Evolutionary conservation across 257 asterid species (phyloP), one percentile per base, ranked within the genome.

Genomic region (Nicotiana tomentosiformis): DNA sequence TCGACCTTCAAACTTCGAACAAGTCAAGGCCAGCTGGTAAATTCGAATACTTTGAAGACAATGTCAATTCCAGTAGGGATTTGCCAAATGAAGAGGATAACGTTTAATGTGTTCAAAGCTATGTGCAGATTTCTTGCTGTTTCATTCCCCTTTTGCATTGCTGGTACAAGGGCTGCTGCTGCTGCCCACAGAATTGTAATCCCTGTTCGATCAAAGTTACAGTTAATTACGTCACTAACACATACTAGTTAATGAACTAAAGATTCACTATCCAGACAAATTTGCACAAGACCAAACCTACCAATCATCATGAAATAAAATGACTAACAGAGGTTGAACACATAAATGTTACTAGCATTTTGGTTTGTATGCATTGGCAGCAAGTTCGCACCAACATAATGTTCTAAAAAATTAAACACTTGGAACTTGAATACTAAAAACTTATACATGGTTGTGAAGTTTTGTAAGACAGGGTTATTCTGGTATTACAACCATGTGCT

Each of bases 141-240:
- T 84, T 93, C 98, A 33, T 66, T 94, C 62, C 99, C 99, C 91
- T 92, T 96, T 91, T 94, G 98, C 99, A 96, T 94, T 65, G 90
- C 84, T 7, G 99, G 98, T 57, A 94, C 99, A 77, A 96, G 88
- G 16, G 98, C 91, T 33, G 99, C 99, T 0, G 98, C 98, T 16
- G 94, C 97, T 56, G 99, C 98, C 99, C 99, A 96, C 10, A 96
- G 89, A 80, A 90, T 85, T 56, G 99, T 91, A 72, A 96, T 94
- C 8, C 90, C 99, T 96, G 94, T 86, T 80, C 8, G 74, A 61
- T 57, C 68, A 64, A 57, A 76, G 3, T 76, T 26, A 1, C 30
- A 76, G 51, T 1, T 51, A 74, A 53, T 76, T 5, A 51, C 15
- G 62, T 74, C 23, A 57, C 55, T 20, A 46, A 49, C 30, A 30